Percentiles rank a stretch among this genome's conserved stretches.
Evolutionary conservation across 2,329 filamentous ascomycete species (phyloP).

Genomic region (Setomelanomma holmii): DNA sequence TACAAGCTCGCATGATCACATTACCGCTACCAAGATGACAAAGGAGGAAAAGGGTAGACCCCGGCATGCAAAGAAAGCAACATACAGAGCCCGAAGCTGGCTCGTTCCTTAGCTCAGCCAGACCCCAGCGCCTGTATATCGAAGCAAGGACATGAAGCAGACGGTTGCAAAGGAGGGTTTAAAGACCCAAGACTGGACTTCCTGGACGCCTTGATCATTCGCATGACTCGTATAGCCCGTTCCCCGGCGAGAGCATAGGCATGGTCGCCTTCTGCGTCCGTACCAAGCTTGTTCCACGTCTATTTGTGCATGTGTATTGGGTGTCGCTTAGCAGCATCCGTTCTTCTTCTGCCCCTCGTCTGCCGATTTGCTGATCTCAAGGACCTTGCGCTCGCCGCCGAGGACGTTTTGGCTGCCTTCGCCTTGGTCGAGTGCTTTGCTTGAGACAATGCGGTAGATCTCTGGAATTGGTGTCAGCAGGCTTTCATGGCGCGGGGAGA

Average conservation of each 20-base stretch:
- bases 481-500: neutral
- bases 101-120: conserved; percentile 15
- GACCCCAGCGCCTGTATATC: conserved; percentile 30
- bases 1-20: conserved; percentile 39
- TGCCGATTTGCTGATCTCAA: conserved; percentile 85
- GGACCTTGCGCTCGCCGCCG: conserved; percentile 73
- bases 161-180: conserved; percentile 34
- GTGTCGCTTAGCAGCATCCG: conserved; percentile 73
- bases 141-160: conserved; percentile 38
- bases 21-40: conserved; percentile 34
- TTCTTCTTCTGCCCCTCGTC: conserved; percentile 76
- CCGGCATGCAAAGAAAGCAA: conserved; percentile 42
- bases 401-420: conserved; percentile 82
- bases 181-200: conserved; percentile 33
- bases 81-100: conserved; percentile 34
- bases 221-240: conserved; percentile 39
- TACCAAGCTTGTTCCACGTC: conserved; percentile 5
- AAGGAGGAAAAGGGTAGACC: conserved; percentile 29
- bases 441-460: conserved; percentile 99
- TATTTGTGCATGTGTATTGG: conserved; percentile 16
- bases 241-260: conserved; percentile 17
- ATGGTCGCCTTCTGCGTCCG: conserved; percentile 14
- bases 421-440: conserved; percentile 92
- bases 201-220: conserved; percentile 45
- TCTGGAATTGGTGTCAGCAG: conserved; percentile 61